phyloP scores from a whole-genome alignment of 2,329 filamentous ascomycete species.

The Botrytis medusae region DNA sequence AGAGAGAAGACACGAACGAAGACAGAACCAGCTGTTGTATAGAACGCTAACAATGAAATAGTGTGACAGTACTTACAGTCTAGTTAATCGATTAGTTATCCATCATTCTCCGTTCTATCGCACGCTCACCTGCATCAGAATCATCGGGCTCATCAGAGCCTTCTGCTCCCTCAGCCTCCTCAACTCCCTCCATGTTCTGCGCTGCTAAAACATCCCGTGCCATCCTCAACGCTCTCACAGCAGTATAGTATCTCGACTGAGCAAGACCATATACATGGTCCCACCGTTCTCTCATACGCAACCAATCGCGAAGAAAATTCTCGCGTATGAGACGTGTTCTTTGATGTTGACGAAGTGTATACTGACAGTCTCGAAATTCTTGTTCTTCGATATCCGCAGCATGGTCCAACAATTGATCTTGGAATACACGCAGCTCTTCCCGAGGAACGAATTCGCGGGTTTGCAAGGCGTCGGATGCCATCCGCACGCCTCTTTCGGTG shows the following conservation, averaged over 20 bases:
- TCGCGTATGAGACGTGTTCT: background rate
- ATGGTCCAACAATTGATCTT: background rate
- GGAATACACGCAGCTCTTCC: background rate
- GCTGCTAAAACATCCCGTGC: background rate
- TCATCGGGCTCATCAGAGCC: background rate
- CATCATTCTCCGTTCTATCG: background rate
- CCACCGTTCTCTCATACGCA: background rate
- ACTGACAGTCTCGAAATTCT: background rate
- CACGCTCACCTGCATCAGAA: background rate
- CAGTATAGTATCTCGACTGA: background rate
- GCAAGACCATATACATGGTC: background rate
- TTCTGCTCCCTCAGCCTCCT: background rate
- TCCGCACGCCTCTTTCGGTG: background rate
- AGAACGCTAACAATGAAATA: background rate
- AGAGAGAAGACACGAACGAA: background rate
- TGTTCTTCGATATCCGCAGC: background rate
- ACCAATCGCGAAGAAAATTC: background rate
- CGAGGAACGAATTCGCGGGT: background rate
- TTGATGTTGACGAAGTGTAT: background rate
- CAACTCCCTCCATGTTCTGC: background rate
- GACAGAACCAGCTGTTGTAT: background rate
- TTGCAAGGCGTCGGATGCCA: background rate
- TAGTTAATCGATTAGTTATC: background rate
- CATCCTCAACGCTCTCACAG: background rate
- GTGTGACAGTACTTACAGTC: fast-evolving